phyloP scores from a whole-genome alignment of 495 filamentous ascomycete genomes.

The Aspergillus ostianus region DNA sequence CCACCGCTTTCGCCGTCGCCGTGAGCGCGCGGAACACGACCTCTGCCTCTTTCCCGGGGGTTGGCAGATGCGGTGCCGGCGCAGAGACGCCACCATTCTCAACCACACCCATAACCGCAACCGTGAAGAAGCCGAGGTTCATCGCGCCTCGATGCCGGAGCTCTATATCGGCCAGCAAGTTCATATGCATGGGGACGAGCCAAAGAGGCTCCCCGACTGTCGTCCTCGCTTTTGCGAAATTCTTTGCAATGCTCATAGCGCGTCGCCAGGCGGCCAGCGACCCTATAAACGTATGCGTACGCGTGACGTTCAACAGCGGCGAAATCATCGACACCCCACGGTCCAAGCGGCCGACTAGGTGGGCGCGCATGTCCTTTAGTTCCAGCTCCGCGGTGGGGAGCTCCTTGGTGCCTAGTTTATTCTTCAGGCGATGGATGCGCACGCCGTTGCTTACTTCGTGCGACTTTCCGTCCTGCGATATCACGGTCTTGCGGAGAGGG shows the following conservation, averaged over 20 bases:
- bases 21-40: slow-evolving; percentile 63
- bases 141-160: slow-evolving; percentile 56
- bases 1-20: slow-evolving; percentile 63
- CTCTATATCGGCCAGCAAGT: slow-evolving; percentile 54
- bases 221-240: slow-evolving; percentile 54
- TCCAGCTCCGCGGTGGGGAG: slow-evolving; percentile 71
- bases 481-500: slow-evolving; percentile 53
- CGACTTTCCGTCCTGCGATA: slow-evolving; percentile 20
- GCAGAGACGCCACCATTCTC: slow-evolving; percentile 34
- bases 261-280: slow-evolving; percentile 58
- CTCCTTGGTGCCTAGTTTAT: slow-evolving; percentile 67
- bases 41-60: slow-evolving; percentile 23
- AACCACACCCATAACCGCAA: slow-evolving; percentile 53
- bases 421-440: slow-evolving; percentile 65
- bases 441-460: slow-evolving; percentile 58
- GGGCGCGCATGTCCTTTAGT: slow-evolving; percentile 57
- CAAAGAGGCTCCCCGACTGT: slow-evolving; percentile 52
- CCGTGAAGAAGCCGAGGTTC: slow-evolving; percentile 59
- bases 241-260: slow-evolving; percentile 59
- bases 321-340: slow-evolving; percentile 64
- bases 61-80: slow-evolving; percentile 26
- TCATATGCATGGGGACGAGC: slow-evolving; percentile 58
- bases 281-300: slow-evolving; percentile 60
- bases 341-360: slow-evolving; percentile 61
- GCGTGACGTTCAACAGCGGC: slow-evolving; percentile 66